Evolutionary conservation across 1,139 yeast genomes (phyloP), one percentile per base, ranked within the genome.

Genomic region (Taiozyma sp.): DNA sequence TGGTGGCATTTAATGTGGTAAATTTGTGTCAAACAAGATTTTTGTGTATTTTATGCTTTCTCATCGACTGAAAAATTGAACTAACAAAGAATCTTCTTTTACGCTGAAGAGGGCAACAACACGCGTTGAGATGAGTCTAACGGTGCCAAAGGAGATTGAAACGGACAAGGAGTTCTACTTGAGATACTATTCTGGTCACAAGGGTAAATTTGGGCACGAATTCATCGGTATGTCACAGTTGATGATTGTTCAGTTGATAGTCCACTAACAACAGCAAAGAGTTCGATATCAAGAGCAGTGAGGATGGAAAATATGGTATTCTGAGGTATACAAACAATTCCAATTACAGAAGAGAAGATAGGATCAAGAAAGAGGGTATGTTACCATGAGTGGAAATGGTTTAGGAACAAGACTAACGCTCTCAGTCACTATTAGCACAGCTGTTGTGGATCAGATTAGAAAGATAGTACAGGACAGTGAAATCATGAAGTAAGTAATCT

Each of bases 241-340:
- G 6, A 6, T 40, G 21, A 5, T 19, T 19, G 8, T 8, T 21
- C 13, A 26, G 14, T 21, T 6, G 9, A 9, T 3, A 42, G 9
- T 21, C 22, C 34, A 44, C 52, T 29, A 22, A 42, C 42, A 49
- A 14, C 22, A 24, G 21, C 13, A 11, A 4, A 59, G 78, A 75
- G 55, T 74, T 75, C 51, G 77, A 73, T 53, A 55, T 75, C 35
- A 62, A 67, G 39, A 58, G 63, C 10, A 58, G 59, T 37, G 68
- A 60, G 8, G 68, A 65, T 42, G 70, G 71, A 4, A 60, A 58
- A n/a, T 60, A 60, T 35, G 78, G 71, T 1, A 52, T 63, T 5
- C 56, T 75, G 42, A 64, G 76, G 43, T 75, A 75, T 54, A 75
- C 77, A 11, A 75, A 75, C 53, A 74, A 73, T 55, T 71, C 79